A percentile compares a stretch with the other conserved stretches of the same genome.
phyloP scores from a whole-genome alignment of 2,329 filamentous ascomycete species.

The Trichoderma semiorbis region DNA sequence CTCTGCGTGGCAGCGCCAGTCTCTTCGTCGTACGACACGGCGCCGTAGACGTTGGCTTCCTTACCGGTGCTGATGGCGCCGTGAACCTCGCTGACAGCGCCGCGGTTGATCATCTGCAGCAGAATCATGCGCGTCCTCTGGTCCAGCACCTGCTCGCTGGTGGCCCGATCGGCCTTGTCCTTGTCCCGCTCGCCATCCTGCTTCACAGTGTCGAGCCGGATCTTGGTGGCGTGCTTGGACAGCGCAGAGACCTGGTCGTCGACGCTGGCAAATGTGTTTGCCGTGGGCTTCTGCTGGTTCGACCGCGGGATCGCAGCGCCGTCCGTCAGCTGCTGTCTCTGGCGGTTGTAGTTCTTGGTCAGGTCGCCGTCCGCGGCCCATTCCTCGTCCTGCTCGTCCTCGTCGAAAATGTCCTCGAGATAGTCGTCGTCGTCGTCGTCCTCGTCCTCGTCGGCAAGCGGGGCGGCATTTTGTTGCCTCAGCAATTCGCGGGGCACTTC shows the following conservation, averaged over 20 bases:
- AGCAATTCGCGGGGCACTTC: conserved; percentile 32
- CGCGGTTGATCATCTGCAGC: conserved; percentile 91
- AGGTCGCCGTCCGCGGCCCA: conserved; percentile 63
- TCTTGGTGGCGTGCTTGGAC: conserved; percentile 79
- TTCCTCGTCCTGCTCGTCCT: conserved; percentile 56
- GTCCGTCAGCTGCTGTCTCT: conserved; percentile 53
- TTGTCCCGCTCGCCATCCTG: conserved; percentile 54
- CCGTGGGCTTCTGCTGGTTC: conserved; percentile 73
- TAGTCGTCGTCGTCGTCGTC: conserved; percentile 39
- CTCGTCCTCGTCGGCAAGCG: conserved; percentile 22
- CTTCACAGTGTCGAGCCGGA: conserved; percentile 69
- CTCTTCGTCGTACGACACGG: conserved; percentile 60
- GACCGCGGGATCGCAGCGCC: conserved; percentile 59
- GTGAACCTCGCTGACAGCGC: conserved; percentile 85
- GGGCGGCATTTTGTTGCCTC: conserved; percentile 24
- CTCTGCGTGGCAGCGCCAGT: conserved; percentile 62
- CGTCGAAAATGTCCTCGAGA: conserved; percentile 39
- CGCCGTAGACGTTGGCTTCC: conserved; percentile 97
- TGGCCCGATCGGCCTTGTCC: conserved; percentile 91
- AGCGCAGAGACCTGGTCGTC: conserved; percentile 88
- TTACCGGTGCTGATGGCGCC: conserved; percentile 96
- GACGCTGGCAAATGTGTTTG: conserved; percentile 74
- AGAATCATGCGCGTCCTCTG: conserved; percentile 93
- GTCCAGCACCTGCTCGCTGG: conserved; percentile 91
- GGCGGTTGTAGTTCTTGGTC: conserved; percentile 85